These are phyloP conservation scores for Helenozyma baotianmanensis DNA, from an alignment of 805 yeast species.

Conservation along the genomic window DNA sequence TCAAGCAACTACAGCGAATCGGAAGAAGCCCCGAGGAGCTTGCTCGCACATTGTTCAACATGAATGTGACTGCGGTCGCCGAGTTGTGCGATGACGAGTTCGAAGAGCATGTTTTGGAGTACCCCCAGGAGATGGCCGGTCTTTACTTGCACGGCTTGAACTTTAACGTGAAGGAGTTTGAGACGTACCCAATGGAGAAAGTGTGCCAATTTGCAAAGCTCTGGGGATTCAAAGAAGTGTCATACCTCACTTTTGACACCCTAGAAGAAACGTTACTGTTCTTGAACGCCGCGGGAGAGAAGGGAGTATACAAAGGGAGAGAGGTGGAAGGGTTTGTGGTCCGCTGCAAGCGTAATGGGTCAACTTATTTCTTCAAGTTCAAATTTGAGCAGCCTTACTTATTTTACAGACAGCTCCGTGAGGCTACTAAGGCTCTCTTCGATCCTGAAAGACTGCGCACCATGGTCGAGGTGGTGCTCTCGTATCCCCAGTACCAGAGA, in stretches of 20 bases:
- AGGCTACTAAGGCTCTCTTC: conserved; percentile 59
- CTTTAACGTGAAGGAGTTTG: conserved; percentile 55
- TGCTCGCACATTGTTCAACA: conserved; percentile 47
- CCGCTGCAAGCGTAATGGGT: conserved; percentile 44
- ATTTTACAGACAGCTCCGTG: conserved; percentile 87
- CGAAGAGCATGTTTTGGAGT: conserved; percentile 89
- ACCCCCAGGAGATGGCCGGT: conserved; percentile 64
- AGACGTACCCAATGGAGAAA: conserved; percentile 56
- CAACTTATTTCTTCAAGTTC: conserved; percentile 72
- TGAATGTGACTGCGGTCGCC: conserved; percentile 77
- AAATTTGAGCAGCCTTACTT: conserved; percentile 95
- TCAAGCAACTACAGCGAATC: conserved; percentile 42
- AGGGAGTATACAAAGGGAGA: conserved; percentile 65
- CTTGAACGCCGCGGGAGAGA: conserved; percentile 51
- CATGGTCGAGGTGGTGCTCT: conserved; percentile 30
- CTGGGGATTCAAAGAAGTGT: conserved; percentile 70
- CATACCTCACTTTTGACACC: conserved; percentile 37
- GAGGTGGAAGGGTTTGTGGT: conserved; percentile 95
- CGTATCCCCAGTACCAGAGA: conserved; percentile 41
- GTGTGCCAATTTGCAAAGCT: conserved; percentile 57
- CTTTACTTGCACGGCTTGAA: conserved; percentile 89
- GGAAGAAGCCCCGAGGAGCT: conserved; percentile 45
- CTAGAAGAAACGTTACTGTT: conserved; percentile 44
- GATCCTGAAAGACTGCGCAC: conserved; percentile 20
- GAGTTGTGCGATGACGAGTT: conserved; percentile 90